phyloP scores from a whole-genome alignment of 352 stramenopile species.

The Phytopythium delawarense region DNA sequence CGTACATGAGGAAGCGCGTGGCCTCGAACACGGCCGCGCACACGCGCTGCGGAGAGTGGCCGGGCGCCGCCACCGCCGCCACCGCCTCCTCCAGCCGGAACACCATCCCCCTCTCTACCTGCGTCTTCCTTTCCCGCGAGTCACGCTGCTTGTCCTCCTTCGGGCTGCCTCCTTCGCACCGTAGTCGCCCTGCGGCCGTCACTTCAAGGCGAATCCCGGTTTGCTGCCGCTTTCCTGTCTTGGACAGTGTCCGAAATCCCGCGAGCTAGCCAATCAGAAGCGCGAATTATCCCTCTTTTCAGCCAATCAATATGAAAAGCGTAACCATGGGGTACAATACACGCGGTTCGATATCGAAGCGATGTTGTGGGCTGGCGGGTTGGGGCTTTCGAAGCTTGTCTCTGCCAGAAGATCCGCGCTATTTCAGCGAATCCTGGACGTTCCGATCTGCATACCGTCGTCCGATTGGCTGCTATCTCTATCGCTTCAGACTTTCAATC shows the following conservation, averaged over 20 bases:
- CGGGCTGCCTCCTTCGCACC: no score
- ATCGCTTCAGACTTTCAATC: neutral
- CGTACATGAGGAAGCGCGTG: constrained; percentile 59
- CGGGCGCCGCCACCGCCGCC: constrained; percentile 39
- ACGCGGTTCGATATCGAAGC: neutral
- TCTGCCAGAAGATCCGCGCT: neutral
- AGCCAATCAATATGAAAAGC: no score
- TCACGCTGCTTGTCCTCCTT: no score
- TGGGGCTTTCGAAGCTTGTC: neutral
- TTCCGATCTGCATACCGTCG: neutral
- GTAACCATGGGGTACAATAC: no score
- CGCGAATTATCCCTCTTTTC: no score
- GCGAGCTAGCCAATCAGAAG: no score
- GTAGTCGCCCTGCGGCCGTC: no score
- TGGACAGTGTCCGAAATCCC: no score
- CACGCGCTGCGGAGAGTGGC: constrained; percentile 18
- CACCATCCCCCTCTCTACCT: constrained; percentile 25
- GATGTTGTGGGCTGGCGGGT: neutral
- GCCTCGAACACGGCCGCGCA: constrained; percentile 43
- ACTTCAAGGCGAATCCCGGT: no score
- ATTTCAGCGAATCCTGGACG: neutral
- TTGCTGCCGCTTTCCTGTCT: no score
- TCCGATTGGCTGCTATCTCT: neutral
- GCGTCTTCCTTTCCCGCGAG: no score
- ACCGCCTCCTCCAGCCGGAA: constrained; percentile 41